Percentiles rank a stretch among this genome's conserved stretches.
Evolutionary conservation across 129 eudicot species (phyloP).

Genomic region (Flaveria bidentis): DNA sequence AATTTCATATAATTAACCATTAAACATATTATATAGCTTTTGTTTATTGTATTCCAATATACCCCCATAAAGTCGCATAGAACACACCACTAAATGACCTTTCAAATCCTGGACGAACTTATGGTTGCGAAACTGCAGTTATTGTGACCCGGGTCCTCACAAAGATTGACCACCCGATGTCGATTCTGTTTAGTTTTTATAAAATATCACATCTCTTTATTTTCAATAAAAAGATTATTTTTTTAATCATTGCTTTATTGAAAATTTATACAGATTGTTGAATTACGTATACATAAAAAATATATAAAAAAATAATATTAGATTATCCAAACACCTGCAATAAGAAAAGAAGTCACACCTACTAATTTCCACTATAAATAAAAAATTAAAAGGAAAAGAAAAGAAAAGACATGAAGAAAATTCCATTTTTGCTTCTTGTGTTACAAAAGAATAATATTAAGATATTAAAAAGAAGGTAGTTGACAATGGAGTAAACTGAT

Average conservation of each 20-base stretch:
- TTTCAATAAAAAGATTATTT: not conserved
- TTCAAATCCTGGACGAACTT: not conserved
- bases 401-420: not conserved
- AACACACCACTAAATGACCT: not conserved
- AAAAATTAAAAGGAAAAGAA: not conserved
- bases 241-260: not conserved
- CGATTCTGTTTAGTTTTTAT: not conserved
- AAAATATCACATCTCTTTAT: not conserved
- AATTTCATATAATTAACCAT: not conserved
- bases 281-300: not conserved
- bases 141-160: too few relatives aligned
- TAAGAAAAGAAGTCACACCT: not conserved
- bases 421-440: not conserved
- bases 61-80: not conserved
- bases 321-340: not conserved
- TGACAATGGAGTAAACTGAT: constrained; percentile 30
- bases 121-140: too few relatives aligned
- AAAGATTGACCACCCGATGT: not conserved
- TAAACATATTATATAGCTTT: not conserved
- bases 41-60: not conserved
- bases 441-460: not conserved
- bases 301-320: not conserved
- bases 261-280: not conserved
- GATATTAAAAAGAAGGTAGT: constrained; percentile 24
- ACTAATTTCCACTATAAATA: not conserved